Conservation (phyloP, 768 basidiomycete species). For the Calocybe gangraenosa region DNA sequence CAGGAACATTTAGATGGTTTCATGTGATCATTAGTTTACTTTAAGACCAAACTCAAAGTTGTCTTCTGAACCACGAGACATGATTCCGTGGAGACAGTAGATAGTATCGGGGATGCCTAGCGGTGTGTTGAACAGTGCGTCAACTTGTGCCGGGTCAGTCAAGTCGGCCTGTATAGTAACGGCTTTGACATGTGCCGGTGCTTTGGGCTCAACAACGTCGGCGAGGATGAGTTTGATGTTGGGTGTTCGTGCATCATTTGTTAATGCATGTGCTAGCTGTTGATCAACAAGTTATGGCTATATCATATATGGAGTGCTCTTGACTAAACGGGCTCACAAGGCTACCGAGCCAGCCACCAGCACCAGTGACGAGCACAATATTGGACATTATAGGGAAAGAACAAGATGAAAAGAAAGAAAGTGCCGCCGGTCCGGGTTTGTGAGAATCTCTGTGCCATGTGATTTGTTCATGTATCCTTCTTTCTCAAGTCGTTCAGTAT, state of each 20-base stretch:
- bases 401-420: too few relatives aligned
- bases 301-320: not conserved
- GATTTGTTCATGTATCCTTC: too few relatives aligned
- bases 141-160: constrained; percentile 30
- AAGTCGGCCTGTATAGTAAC: constrained; percentile 36
- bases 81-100: constrained; percentile 54
- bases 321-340: constrained; percentile 27
- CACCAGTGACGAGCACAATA: constrained; percentile 41
- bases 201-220: constrained; percentile 40
- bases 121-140: constrained; percentile 33
- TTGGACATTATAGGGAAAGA: constrained; percentile 23
- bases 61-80: constrained; percentile 60
- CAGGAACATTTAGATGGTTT: not conserved
- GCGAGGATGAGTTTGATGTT: constrained; percentile 45
- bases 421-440: not conserved
- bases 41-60: constrained; percentile 54
- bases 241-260: constrained; percentile 27
- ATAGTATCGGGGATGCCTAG: constrained; percentile 39
- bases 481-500: too few relatives aligned
- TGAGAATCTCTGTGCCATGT: not conserved
- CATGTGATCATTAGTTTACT: constrained; percentile 20
- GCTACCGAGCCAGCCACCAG: constrained; percentile 35
- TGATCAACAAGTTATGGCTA: not conserved
- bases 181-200: constrained; percentile 25
- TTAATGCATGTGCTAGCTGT: constrained; percentile 33